Evolutionary conservation across 1,139 yeast species (phyloP).

Genomic region (Yamadazyma sp.): DNA sequence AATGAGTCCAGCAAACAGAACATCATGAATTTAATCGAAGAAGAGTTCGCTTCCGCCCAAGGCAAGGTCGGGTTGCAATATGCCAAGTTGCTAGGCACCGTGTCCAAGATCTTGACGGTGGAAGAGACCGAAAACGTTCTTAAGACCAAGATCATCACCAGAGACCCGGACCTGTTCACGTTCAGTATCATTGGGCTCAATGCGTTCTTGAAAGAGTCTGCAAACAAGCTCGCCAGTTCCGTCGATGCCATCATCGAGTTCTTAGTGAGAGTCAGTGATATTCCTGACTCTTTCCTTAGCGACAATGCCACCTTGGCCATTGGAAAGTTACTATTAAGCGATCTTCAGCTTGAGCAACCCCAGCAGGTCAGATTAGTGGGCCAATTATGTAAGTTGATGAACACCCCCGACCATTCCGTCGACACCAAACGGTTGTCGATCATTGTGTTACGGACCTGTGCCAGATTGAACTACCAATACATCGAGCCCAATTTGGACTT

Average conservation of each 20-base stretch:
- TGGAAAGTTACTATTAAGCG: conserved; percentile 69
- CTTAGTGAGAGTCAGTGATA: conserved; percentile 46
- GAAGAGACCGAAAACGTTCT: conserved; percentile 68
- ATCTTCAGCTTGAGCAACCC: conserved; percentile 21
- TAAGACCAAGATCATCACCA: conserved; percentile 56
- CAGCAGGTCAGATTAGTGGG: conserved; percentile 35
- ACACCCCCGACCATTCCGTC: conserved; percentile 58
- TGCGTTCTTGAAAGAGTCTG: conserved; percentile 78
- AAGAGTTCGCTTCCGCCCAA: conserved; percentile 54
- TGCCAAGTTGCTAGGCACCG: conserved; percentile 76
- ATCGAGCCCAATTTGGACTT: conserved; percentile 54
- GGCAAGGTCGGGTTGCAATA: conserved; percentile 68
- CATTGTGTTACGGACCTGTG: conserved; percentile 73
- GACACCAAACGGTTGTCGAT: conserved; percentile 81
- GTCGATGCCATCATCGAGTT: conserved; percentile 48
- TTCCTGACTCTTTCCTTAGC: conserved; percentile 55
- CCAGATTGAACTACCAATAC: conserved; percentile 56
- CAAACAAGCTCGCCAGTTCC: conserved; percentile 56
- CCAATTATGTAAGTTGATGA: conserved; percentile 51
- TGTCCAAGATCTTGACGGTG: conserved; percentile 63
- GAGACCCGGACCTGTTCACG: conserved; percentile 43
- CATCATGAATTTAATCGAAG: conserved; percentile 75
- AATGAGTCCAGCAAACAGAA: conserved; percentile 70
- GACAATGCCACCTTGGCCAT: conserved; percentile 83
- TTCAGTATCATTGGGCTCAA: conserved; percentile 75